Conservation (phyloP, 164 flowering plant genomes). For the Vitis cinerea region DNA sequence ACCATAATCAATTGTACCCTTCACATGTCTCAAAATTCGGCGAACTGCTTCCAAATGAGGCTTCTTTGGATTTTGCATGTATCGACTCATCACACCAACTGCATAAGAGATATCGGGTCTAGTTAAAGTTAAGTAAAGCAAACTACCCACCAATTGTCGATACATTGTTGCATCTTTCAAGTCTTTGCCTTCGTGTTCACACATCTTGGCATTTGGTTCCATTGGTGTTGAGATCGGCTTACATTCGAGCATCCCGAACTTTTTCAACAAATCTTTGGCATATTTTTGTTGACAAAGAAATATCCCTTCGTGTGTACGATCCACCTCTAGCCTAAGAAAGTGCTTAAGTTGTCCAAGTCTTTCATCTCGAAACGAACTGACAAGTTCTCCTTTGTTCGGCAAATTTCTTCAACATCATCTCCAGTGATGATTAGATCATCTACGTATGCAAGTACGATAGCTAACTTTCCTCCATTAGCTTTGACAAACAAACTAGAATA, state of each 20-base stretch:
- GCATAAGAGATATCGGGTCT: constrained; percentile 6
- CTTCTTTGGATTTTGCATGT: neutral
- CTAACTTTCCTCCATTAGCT: neutral
- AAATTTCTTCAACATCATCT: constrained; percentile 3
- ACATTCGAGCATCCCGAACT: constrained; percentile 1
- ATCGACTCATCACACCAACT: constrained; percentile 2
- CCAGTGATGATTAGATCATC: constrained; percentile 18
- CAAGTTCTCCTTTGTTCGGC: neutral
- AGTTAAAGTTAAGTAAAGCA: constrained; percentile 11
- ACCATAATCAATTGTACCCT: neutral
- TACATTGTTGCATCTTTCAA: constrained; percentile 6
- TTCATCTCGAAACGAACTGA: constrained; percentile 20
- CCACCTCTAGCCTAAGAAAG: constrained; percentile 19
- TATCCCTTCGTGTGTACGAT: neutral
- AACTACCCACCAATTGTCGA: constrained; percentile 17
- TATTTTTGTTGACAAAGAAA: constrained; percentile 12
- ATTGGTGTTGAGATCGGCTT: constrained; percentile 7
- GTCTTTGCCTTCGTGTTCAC: constrained; percentile 1
- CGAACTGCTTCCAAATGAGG: neutral
- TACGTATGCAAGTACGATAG: constrained; percentile 10
- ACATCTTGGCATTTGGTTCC: neutral
- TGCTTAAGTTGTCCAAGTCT: constrained; percentile 8
- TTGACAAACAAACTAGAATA: constrained; percentile 17
- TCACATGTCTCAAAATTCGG: neutral
- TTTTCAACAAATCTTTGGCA: neutral